These are phyloP conservation scores for Rhizophagus clarus DNA, from an alignment of 192 early-diverging fungal genomes.

Conservation along the genomic window DNA sequence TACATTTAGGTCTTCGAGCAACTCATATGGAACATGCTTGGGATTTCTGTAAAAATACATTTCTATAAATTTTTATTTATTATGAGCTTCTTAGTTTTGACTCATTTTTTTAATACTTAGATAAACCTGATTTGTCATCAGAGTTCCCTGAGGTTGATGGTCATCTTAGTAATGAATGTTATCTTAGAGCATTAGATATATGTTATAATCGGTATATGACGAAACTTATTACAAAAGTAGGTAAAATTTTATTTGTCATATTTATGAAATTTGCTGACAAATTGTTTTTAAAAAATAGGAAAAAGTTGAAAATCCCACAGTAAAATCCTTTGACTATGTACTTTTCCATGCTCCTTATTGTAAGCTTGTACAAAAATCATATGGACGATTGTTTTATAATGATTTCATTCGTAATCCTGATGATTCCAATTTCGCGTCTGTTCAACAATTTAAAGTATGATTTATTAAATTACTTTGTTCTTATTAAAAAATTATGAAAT, in stretches of 20 bases:
- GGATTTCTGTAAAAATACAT: slow-evolving; percentile 74
- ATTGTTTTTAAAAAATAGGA: slow-evolving; percentile 13
- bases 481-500: too few species aligned
- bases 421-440: slow-evolving; percentile 53
- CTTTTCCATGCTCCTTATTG: slow-evolving; percentile 98
- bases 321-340: slow-evolving; percentile 74
- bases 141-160: slow-evolving; percentile 99
- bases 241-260: slow-evolving; percentile 12
- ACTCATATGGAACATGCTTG: slow-evolving; percentile 97
- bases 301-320: slow-evolving; percentile 30
- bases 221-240: slow-evolving; percentile 52
- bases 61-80: background rate
- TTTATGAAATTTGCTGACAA: background rate
- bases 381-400: slow-evolving; percentile 88
- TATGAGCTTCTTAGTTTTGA: background rate
- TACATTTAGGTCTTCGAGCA: slow-evolving; percentile 66
- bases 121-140: slow-evolving; percentile 97
- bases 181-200: slow-evolving; percentile 86
- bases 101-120: background rate
- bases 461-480: slow-evolving; percentile 13
- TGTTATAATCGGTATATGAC: slow-evolving; percentile 86
- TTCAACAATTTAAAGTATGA: slow-evolving; percentile 51
- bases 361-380: slow-evolving; percentile 96
- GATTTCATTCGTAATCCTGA: slow-evolving; percentile 85
- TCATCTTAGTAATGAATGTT: slow-evolving; percentile 89